Conservation (phyloP, 2,329 filamentous ascomycete genomes). For the Thielaviopsis euricoi region DNA sequence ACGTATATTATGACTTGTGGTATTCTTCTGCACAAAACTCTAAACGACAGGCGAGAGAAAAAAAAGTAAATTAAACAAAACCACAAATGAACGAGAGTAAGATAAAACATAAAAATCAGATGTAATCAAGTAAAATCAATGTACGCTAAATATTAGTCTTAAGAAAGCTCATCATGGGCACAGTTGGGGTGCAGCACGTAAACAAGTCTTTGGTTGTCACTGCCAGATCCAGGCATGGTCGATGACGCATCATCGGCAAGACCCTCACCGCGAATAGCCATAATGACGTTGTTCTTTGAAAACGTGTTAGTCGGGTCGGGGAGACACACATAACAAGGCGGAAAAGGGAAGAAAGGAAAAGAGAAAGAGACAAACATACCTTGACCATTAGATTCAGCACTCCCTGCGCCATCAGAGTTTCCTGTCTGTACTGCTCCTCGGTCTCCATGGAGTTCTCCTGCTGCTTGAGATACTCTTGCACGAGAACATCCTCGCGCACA, state of each 20-base stretch:
- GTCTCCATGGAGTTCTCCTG: slow-evolving; percentile 67
- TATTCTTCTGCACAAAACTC: no score
- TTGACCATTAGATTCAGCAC: slow-evolving; percentile 93
- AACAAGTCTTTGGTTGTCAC: slow-evolving; percentile 34
- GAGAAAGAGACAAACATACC: slow-evolving; percentile 35
- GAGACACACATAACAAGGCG: background rate
- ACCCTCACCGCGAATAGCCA: slow-evolving; percentile 54
- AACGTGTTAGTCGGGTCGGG: slow-evolving; percentile 28
- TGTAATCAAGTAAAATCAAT: background rate
- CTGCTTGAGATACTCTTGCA: slow-evolving; percentile 85
- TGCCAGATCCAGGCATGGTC: slow-evolving; percentile 24
- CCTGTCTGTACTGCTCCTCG: slow-evolving; percentile 65
- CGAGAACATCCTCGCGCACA: slow-evolving; percentile 63
- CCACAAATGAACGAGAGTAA: no score
- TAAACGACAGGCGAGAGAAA: no score
- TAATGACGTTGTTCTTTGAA: slow-evolving; percentile 67
- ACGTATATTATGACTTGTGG: no score
- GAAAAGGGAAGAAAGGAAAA: slow-evolving; percentile 1
- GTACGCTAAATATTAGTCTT: background rate
- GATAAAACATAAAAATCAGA: no score
- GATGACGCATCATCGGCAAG: slow-evolving; percentile 31
- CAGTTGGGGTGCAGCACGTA: slow-evolving; percentile 95
- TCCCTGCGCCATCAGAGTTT: slow-evolving; percentile 59
- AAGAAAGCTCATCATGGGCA: slow-evolving; percentile 49
- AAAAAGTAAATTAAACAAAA: no score